A percentile compares a stretch with the other conserved stretches of the same genome.
Evolutionary conservation across 768 basidiomycete genomes (phyloP).

Genomic region (Leucosporidium yakuticum): DNA sequence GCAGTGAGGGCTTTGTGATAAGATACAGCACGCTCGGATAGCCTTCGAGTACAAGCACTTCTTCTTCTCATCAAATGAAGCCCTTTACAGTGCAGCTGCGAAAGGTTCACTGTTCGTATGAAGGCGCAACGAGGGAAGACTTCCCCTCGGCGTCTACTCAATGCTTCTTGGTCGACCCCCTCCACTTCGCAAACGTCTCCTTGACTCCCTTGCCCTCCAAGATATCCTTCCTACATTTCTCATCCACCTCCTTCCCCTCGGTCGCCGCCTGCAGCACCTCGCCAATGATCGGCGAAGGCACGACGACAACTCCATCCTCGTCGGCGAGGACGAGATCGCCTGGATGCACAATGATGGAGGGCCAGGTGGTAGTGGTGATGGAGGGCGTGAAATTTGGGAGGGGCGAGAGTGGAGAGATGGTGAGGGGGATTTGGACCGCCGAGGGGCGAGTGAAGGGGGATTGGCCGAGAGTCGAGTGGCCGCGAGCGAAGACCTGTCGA

Average conservation of each 20-base stretch:
- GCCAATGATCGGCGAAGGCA: constrained; percentile 55
- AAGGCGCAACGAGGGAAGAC: neutral
- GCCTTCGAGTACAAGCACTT: too few species aligned
- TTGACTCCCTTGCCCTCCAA: constrained; percentile 65
- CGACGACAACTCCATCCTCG: constrained; percentile 79
- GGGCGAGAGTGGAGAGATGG: constrained; percentile 45
- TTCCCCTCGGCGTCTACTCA: too few species aligned
- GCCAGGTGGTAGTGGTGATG: constrained; percentile 44
- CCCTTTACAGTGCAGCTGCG: too few species aligned
- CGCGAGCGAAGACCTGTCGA: constrained; percentile 60
- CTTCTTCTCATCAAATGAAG: too few species aligned
- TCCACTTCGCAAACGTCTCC: constrained; percentile 68
- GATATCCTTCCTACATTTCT: constrained; percentile 66
- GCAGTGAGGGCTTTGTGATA: too few species aligned
- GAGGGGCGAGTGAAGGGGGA: constrained; percentile 75
- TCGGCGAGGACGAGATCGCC: constrained; percentile 83
- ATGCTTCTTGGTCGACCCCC: constrained; percentile 46
- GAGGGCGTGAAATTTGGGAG: neutral
- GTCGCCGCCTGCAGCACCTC: constrained; percentile 58
- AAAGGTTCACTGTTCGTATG: too few species aligned
- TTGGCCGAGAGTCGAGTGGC: constrained; percentile 78
- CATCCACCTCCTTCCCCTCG: constrained; percentile 61
- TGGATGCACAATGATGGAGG: constrained; percentile 56
- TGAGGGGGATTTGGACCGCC: constrained; percentile 62
- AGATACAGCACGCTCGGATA: too few species aligned